Evolutionary conservation across 768 basidiomycete species (phyloP).

Genomic region (Suillus fuscotomentosus): DNA sequence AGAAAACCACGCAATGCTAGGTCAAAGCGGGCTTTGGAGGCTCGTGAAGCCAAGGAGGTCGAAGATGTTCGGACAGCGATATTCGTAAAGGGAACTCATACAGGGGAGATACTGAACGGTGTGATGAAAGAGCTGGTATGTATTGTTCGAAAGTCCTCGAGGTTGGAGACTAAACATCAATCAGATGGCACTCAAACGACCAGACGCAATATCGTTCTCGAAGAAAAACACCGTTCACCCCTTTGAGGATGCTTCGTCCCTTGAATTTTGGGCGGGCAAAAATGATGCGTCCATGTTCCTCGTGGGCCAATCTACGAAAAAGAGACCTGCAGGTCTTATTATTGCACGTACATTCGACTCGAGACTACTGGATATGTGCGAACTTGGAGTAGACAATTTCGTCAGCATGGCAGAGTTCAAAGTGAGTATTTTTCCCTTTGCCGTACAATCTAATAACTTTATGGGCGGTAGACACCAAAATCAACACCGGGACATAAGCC

Average conservation of each 20-base stretch:
- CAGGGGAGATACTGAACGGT: slow-evolving; percentile 73
- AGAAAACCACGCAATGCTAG: slow-evolving; percentile 96
- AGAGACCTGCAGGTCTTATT: slow-evolving; percentile 84
- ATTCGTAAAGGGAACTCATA: slow-evolving; percentile 87
- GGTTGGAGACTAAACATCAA: not conserved
- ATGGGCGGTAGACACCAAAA: slow-evolving; percentile 67
- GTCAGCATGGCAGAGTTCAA: slow-evolving; percentile 81
- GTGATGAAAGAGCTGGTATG: slow-evolving; percentile 90
- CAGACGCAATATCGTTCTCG: slow-evolving; percentile 86
- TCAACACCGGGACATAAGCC: slow-evolving; percentile 88
- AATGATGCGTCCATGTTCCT: slow-evolving; percentile 94
- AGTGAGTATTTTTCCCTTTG: slow-evolving; percentile 41
- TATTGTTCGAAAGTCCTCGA: not conserved
- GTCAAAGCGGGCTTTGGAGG: slow-evolving; percentile 85
- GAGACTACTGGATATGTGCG: slow-evolving; percentile 90
- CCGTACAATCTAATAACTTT: not conserved
- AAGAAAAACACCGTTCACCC: slow-evolving; percentile 92
- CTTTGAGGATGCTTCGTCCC: slow-evolving; percentile 77
- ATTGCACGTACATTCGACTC: slow-evolving; percentile 87
- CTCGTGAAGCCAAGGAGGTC: slow-evolving; percentile 84
- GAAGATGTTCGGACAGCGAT: slow-evolving; percentile 86
- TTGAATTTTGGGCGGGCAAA: slow-evolving; percentile 92
- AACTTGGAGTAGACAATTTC: slow-evolving; percentile 84
- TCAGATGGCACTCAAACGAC: slow-evolving; percentile 93
- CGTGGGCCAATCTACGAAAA: slow-evolving; percentile 90